phyloP scores from a whole-genome alignment of 176 grass and related monocot species.

The Dactylis glomerata region DNA sequence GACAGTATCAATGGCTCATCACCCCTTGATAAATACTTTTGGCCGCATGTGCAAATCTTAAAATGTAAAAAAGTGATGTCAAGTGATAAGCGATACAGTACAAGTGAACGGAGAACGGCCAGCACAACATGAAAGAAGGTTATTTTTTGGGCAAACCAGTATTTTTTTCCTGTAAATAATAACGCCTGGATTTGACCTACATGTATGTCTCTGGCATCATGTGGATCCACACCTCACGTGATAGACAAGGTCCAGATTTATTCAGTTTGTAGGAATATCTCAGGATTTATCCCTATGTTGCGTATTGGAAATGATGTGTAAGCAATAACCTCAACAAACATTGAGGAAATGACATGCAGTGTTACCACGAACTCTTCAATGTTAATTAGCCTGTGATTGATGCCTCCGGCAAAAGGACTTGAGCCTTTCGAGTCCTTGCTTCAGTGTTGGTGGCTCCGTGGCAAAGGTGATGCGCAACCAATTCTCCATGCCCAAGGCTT shows the following conservation, averaged over 20 bases:
- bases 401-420: conserved; percentile 50
- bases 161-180: neutral
- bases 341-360: neutral
- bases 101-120: neutral
- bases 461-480: conserved; percentile 54
- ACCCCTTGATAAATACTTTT: neutral
- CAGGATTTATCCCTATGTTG: neutral
- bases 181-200: neutral
- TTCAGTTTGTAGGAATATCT: neutral
- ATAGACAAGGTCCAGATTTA: neutral
- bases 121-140: neutral
- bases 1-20: neutral
- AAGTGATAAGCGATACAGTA: neutral
- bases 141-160: neutral
- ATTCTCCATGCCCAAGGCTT: conserved; percentile 30
- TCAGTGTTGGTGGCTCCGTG: conserved; percentile 25
- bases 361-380: neutral
- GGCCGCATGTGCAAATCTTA: neutral
- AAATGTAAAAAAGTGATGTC: neutral
- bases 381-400: neutral
- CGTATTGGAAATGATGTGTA: neutral
- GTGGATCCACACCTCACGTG: neutral
- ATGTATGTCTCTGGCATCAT: neutral
- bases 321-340: neutral
- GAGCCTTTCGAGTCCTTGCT: conserved; percentile 39